A percentile compares a stretch with the other conserved stretches of the same genome.
phyloP scores from a whole-genome alignment of 371 early-diverging fungal genomes.

The Mucor irregularis region DNA sequence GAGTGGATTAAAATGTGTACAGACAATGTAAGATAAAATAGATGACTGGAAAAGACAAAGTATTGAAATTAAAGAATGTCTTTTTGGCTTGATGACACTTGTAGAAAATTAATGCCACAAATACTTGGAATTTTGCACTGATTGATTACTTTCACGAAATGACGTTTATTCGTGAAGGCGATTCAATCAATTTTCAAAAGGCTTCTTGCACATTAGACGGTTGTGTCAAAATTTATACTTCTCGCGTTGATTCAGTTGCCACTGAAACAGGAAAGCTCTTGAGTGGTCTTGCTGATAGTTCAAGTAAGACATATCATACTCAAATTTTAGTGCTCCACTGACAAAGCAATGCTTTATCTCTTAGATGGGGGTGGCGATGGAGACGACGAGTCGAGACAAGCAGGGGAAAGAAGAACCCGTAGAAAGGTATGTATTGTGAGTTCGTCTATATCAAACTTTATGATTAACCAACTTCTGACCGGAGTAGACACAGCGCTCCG shows the following conservation, averaged over 20 bases:
- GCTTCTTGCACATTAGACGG: constrained; percentile 99
- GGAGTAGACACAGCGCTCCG: constrained; percentile 43
- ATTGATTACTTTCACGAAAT: constrained; percentile 99
- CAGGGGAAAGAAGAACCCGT: constrained; percentile 37
- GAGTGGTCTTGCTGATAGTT: constrained; percentile 79
- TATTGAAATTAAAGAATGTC: too few relatives aligned
- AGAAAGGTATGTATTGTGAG: constrained; percentile 29
- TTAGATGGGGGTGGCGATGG: constrained; percentile 39
- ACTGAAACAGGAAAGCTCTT: constrained; percentile 93
- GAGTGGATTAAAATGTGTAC: constrained; percentile 98
- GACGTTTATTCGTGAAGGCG: constrained; percentile 91
- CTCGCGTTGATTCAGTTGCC: constrained; percentile 98
- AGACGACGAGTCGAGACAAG: constrained; percentile 50
- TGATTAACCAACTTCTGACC: too few relatives aligned
- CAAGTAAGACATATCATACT: constrained; percentile 36
- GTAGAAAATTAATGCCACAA: constrained; percentile 97
- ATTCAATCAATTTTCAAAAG: constrained; percentile 98
- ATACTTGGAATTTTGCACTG: constrained; percentile 97
- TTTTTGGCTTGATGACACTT: neutral
- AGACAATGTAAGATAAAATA: constrained; percentile 74
- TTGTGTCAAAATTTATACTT: constrained; percentile 98
- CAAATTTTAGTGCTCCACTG: neutral
- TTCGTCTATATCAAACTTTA: neutral
- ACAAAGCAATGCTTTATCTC: too few relatives aligned
- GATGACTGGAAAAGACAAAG: too few relatives aligned